Evolutionary conservation across 148 eudicot species (phyloP).

Genomic region (Arbutus unedo): DNA sequence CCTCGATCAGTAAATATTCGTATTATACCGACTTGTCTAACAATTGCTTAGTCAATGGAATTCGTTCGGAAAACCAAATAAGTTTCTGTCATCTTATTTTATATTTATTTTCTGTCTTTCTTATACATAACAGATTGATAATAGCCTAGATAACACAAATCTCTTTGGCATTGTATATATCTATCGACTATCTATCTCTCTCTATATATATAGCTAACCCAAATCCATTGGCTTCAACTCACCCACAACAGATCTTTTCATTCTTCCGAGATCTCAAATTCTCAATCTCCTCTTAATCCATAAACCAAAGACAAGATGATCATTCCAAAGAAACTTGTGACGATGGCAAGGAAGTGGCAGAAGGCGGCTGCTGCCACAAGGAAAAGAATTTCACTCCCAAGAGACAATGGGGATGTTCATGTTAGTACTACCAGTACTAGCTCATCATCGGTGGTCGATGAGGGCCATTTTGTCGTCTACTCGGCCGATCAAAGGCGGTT

Average conservation of each 20-base stretch:
- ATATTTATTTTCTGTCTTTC: too few species aligned
- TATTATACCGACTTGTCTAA: too few species aligned
- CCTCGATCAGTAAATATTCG: too few species aligned
- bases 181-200: too few species aligned
- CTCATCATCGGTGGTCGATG: constrained; percentile 18
- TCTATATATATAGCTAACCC: constrained; percentile 11
- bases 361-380: constrained; percentile 25
- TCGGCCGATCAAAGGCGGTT: constrained; percentile 25
- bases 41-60: too few species aligned
- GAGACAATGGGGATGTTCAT: constrained; percentile 1
- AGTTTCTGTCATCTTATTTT: too few species aligned
- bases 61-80: too few species aligned
- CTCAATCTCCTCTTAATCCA: not conserved
- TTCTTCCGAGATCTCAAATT: not conserved
- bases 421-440: not conserved
- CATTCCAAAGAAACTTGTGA: not conserved
- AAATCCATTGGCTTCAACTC: not conserved
- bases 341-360: constrained; percentile 16
- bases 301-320: not conserved
- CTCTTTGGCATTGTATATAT: not conserved
- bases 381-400: constrained; percentile 21
- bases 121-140: too few species aligned
- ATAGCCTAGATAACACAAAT: too few species aligned
- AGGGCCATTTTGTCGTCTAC: constrained; percentile 35
- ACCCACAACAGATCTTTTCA: not conserved